These are phyloP conservation scores for Lipomyces yamanashiensis DNA, from an alignment of 805 yeast genomes.

Conservation along the genomic window DNA sequence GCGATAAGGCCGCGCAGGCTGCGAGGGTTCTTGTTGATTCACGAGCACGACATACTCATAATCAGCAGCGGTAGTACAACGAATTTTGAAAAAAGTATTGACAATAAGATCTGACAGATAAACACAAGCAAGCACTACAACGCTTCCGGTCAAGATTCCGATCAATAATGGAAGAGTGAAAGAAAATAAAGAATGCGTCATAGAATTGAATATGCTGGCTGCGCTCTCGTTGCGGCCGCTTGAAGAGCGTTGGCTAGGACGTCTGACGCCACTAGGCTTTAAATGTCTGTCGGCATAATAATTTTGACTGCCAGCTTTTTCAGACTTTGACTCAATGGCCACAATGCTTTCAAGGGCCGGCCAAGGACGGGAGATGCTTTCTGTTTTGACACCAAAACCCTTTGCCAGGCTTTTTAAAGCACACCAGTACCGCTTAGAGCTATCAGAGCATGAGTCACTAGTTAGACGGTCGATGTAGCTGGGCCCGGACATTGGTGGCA, in stretches of 20 bases:
- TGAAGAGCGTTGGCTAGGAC: conserved; percentile 4
- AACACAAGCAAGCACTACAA: conserved; percentile 28
- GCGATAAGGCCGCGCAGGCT: background rate
- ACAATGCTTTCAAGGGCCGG: background rate
- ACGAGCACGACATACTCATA: conserved; percentile 32
- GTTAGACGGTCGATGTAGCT: too few relatives aligned
- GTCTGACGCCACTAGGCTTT: background rate
- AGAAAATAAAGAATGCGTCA: conserved; percentile 18
- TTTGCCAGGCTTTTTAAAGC: conserved; percentile 2
- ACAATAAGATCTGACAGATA: conserved; percentile 23
- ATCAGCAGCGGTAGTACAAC: background rate
- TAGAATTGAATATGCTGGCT: conserved; percentile 19
- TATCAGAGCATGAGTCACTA: too few relatives aligned
- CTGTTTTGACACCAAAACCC: background rate
- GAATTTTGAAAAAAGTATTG: background rate
- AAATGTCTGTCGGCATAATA: background rate
- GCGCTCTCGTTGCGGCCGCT: conserved; percentile 24
- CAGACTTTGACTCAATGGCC: too few relatives aligned
- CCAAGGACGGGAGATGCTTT: background rate
- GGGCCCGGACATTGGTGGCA: too few relatives aligned
- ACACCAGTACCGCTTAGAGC: background rate
- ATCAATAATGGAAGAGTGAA: conserved; percentile 30
- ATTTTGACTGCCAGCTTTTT: background rate
- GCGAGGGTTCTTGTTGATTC: background rate
- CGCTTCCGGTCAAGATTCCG: conserved; percentile 30